These are phyloP conservation scores for Coemansia sp. DNA, from an alignment of 192 early-diverging fungal genomes.

Conservation along the genomic window DNA sequence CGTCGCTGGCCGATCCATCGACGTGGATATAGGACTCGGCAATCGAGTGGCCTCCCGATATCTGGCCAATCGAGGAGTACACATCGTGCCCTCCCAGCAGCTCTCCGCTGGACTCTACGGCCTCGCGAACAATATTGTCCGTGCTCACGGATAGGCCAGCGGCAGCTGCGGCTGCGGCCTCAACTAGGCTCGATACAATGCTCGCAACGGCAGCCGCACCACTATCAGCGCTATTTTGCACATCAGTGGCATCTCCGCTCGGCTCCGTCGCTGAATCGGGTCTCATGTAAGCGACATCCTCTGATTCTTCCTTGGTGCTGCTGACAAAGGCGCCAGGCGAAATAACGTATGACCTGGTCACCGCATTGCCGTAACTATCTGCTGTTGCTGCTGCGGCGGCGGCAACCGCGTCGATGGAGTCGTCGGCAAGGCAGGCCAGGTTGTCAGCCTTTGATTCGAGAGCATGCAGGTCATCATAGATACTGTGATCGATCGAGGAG, in stretches of 20 bases:
- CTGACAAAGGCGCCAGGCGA: slow-evolving; percentile 38
- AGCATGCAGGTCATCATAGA: slow-evolving; percentile 29
- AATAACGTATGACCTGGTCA: slow-evolving; percentile 20
- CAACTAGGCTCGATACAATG: background rate
- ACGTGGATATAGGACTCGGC: slow-evolving; percentile 44
- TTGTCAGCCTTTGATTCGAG: slow-evolving; percentile 18
- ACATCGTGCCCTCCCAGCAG: background rate
- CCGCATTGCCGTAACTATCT: background rate
- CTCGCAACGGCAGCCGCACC: background rate
- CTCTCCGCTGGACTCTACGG: background rate
- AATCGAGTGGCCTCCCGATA: slow-evolving; percentile 11
- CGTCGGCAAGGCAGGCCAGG: background rate
- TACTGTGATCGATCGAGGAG: background rate
- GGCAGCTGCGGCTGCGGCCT: slow-evolving; percentile 1
- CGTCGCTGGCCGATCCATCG: background rate
- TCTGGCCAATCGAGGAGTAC: background rate
- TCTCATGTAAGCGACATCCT: slow-evolving; percentile 15
- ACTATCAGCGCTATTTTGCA: background rate
- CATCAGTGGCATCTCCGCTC: background rate
- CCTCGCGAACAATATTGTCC: background rate
- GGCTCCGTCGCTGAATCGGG: slow-evolving; percentile 12
- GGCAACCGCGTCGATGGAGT: background rate
- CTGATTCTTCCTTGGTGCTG: slow-evolving; percentile 4
- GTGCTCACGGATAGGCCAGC: background rate
- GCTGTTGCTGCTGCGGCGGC: too few relatives aligned